These are phyloP conservation scores for Anaeromyces robustus DNA, from an alignment of 192 early-diverging fungal species.

Conservation along the genomic window DNA sequence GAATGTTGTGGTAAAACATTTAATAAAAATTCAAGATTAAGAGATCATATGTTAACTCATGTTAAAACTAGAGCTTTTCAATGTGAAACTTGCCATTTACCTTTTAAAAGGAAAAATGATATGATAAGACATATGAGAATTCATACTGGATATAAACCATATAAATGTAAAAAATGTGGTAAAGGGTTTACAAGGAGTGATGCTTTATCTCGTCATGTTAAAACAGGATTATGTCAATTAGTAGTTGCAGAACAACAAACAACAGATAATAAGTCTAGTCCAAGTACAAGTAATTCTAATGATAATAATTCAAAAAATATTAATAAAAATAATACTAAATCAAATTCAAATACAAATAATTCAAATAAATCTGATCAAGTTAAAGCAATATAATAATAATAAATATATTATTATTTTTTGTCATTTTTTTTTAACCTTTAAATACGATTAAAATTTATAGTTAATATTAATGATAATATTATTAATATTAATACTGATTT, in stretches of 20 bases:
- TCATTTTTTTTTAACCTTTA: no score
- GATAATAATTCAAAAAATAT: no score
- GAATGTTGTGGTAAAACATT: not conserved
- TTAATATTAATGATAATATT: no score
- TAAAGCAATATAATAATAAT: no score
- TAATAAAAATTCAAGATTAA: not conserved
- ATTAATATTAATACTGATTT: no score
- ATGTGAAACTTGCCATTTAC: not conserved
- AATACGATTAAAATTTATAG: no score
- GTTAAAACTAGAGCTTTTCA: not conserved
- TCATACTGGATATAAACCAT: conserved; percentile 8
- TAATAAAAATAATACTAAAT: no score
- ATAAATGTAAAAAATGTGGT: conserved; percentile 9
- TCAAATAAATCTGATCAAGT: no score
- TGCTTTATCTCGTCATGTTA: conserved; percentile 10
- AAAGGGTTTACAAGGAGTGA: conserved; percentile 15
- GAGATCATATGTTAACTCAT: not conserved
- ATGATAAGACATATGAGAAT: not conserved
- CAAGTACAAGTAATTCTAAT: no score
- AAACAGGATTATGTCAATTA: conserved; percentile 6
- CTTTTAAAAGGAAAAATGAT: not conserved
- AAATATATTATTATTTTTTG: no score
- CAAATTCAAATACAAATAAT: no score
- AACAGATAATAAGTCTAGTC: no score
- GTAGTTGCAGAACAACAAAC: not conserved